Conservation (phyloP, 305 asterid genomes). For the Ajuga reptans region DNA sequence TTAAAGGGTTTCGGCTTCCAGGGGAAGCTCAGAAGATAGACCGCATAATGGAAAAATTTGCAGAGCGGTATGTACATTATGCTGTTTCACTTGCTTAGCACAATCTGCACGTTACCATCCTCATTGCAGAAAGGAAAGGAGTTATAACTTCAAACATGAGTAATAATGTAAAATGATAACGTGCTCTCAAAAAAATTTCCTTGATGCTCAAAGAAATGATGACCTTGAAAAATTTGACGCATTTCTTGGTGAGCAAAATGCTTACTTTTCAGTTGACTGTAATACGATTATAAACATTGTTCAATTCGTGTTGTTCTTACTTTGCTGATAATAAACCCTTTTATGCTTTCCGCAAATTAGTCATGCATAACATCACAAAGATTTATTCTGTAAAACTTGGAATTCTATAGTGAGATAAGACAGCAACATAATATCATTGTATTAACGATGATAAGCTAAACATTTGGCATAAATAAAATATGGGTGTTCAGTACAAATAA, state of each 20-base stretch:
- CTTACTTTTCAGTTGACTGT: neutral
- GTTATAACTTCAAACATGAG: neutral
- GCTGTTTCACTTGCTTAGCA: conserved; percentile 19
- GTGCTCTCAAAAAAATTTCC: neutral
- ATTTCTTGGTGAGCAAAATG: conserved; percentile 6
- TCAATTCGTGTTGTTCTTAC: neutral
- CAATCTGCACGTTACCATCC: conserved; percentile 11
- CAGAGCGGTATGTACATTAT: conserved; percentile 74
- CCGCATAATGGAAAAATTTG: conserved; percentile 98
- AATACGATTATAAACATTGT: conserved; percentile 5
- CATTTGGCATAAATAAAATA: neutral
- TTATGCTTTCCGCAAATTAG: conserved; percentile 1
- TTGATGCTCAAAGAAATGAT: neutral
- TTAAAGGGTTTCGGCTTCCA: conserved; percentile 93
- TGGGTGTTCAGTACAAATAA: neutral
- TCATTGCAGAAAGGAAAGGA: neutral
- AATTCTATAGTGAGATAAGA: neutral
- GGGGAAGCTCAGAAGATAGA: conserved; percentile 99
- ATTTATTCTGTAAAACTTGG: neutral
- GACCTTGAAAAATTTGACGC: conserved; percentile 3
- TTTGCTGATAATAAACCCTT: neutral
- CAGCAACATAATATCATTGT: neutral
- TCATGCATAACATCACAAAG: neutral
- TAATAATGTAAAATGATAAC: neutral
- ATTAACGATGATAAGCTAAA: neutral